Evolutionary conservation across 495 filamentous ascomycete species (phyloP), one percentile per base, ranked within the genome.

Genomic region (Hypoxylon trugodes): DNA sequence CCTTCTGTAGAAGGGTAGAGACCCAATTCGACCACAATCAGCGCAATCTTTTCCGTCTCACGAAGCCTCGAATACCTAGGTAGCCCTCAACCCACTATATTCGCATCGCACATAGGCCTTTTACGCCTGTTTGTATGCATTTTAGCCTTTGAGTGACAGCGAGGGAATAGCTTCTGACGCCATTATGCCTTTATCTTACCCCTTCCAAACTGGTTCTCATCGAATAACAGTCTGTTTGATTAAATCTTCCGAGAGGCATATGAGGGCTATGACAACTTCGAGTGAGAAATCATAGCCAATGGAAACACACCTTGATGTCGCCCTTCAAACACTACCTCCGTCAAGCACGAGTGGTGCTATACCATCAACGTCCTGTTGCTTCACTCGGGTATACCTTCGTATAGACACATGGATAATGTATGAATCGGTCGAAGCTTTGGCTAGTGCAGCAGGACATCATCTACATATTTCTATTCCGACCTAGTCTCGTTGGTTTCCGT

Each of bases 381-480:
- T n/a, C 10, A 43, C 55, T 47, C 40, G 35, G 40, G 25, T 43
- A 53, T 59, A 45, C 49, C n/a, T 40, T 15, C 41, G 33, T 59
- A 57, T 22, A 24, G 25, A 35, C 46, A 42, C 35, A 35, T 49
- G 1, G n/a, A 35, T 32, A 24, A 59, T 56, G 50, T 60, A 50
- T 26, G 63, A 52, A 61, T 61, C 49, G 50, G 63, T 50, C 37
- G 51, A 66, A 66, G 63, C 63, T 66, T 66, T 61, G 52, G 47
- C 64, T 67, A 61, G 64, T 67, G 64, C 64, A 42, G 57, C 64
- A 58, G 53, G 37, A 53, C 40, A n/a, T 54, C 8, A n/a, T 40
- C 45, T 55, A 52, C 42, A 35, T 48, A 28, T 51, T 49, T 52
- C 49, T 42, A 50, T 59, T 56, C 41, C 49, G 42, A 52, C 43